Evolutionary conservation across 116 monocot genomes (phyloP), one percentile per base, ranked within the genome.

Genomic region (Iris pallida): DNA sequence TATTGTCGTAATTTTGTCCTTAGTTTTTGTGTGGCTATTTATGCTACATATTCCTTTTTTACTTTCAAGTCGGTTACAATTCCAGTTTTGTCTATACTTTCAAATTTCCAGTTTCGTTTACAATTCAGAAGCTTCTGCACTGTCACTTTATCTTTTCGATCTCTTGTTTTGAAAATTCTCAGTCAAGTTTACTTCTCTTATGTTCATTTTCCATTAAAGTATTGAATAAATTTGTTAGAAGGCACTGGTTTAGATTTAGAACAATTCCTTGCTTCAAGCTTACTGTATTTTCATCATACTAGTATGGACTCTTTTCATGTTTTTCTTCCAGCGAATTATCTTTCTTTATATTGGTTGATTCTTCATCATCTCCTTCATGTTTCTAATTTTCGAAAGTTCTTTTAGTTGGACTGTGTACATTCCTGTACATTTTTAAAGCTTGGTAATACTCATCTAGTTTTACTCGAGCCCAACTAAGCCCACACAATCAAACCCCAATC

Each of bases 1-100:
- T 86, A 84, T 81, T 84, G 80, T 73, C 69, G 62, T 79, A 63
- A 76, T 64, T 71, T 65, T 68, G 65, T 69, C 73, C 56, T 61
- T 68, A 71, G n/a, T 53, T 84, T 74, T 73, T 68, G 57, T 66
- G 57, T 65, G 72, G 30, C 70, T 68, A 62, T 48, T 64, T 49
- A 52, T 74, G 72, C 79, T 76, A 69, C 80, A 76, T 59, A 43
- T 41, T 75, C 19, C 41, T 55, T 20, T 63, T 72, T 88, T 60
- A 66, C 47, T 62, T 75, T 75, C 64, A 20, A 59, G 20, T 68
- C 57, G 57, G 8, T 81, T 81, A 68, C 57, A 54, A 64, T 74
- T 66, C 54, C 8, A 56, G 64, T 20, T 57, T 8, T 77, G 16
- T 65, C 63, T 83, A 53, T 47, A 43, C 11, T 71, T 53, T 46